A percentile compares a stretch with the other conserved stretches of the same genome.
Conservation (phyloP, 1,139 yeast genomes). For the Hansenula lynferdii region DNA sequence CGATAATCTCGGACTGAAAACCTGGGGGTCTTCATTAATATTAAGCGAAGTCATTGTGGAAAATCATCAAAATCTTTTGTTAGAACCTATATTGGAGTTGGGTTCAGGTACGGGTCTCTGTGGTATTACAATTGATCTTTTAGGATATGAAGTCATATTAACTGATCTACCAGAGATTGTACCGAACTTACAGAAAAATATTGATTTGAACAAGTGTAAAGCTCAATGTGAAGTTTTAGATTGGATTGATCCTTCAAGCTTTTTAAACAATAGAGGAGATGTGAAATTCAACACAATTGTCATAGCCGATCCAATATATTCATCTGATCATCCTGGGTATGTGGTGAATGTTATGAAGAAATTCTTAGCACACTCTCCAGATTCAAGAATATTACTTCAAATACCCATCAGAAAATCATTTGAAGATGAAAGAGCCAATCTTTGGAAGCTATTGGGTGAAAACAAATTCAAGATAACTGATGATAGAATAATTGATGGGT, state of each 20-base stretch:
- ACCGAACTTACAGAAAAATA: constrained; percentile 58
- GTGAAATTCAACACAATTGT: constrained; percentile 52
- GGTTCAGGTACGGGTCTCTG: constrained; percentile 95
- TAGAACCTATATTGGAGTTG: constrained; percentile 55
- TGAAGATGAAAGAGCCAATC: constrained; percentile 52
- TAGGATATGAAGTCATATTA: constrained; percentile 46
- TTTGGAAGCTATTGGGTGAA: constrained; percentile 51
- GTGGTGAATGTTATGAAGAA: constrained; percentile 51
- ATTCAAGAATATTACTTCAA: constrained; percentile 56
- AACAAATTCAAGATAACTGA: constrained; percentile 26
- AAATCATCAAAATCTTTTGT: constrained; percentile 9
- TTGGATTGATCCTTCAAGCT: constrained; percentile 61
- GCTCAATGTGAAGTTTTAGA: constrained; percentile 53
- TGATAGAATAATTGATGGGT: constrained; percentile 51
- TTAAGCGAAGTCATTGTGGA: constrained; percentile 44
- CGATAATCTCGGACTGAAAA: constrained; percentile 85
- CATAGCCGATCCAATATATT: constrained; percentile 85
- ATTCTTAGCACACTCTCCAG: constrained; percentile 28
- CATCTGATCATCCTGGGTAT: constrained; percentile 74
- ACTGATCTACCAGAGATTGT: constrained; percentile 82
- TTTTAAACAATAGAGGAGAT: constrained; percentile 26
- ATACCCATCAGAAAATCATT: constrained; percentile 69
- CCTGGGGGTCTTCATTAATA: constrained; percentile 91
- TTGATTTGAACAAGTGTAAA: constrained; percentile 41
- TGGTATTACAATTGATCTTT: constrained; percentile 57